Evolutionary conservation across 352 stramenopile species (phyloP), one percentile per base, ranked within the genome.

Genomic region (Phytophthora meadii): DNA sequence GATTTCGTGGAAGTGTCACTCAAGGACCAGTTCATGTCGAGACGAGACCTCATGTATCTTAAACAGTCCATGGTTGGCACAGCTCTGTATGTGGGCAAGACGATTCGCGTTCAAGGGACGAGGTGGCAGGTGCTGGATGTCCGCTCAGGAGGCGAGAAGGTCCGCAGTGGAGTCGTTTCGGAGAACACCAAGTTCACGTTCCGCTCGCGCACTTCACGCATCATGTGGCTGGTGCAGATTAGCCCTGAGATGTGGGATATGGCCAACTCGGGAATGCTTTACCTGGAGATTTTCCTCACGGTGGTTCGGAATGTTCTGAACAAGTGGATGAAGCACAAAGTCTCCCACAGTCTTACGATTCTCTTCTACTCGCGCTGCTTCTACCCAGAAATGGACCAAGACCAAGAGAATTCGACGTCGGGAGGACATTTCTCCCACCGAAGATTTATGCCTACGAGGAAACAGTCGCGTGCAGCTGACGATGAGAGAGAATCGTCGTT

Each of bases 171-270:
- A 37, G 87, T 99, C 30, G 89, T 99, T 47, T 97, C 93, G 4
- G 79, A 93, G 7, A 86, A 89, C 11, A 99, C 98, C 27, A 99
- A 98, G 68, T 98, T 99, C 58, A 98, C 96, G 1, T 99, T 97
- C 54, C 89, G 84, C 15, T 95, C 95, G 65, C 91, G 95, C 22
- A 98, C 94, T 25, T 97, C 97, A 44, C 84, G 97, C 10, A 94
- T 99, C 53, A 97, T 99, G 76, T 99, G 97, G 97, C 82, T 99
- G 27, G 94, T 99, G 37, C 97, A 99, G 74, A 89, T 99, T 64
- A 96, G 85, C 28, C 85, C 89, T 1, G 94, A 98, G 72, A 97
- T 98, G 89, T 98, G 92, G 88, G 93, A 98, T 50, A 94, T 96
- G 68, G 87, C 88, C 59, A 92, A 96, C 71, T 92, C 88, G 39